Evolutionary conservation across 2,329 filamentous ascomycete genomes (phyloP), one percentile per base, ranked within the genome.

Genomic region (Diplodia mutila): DNA sequence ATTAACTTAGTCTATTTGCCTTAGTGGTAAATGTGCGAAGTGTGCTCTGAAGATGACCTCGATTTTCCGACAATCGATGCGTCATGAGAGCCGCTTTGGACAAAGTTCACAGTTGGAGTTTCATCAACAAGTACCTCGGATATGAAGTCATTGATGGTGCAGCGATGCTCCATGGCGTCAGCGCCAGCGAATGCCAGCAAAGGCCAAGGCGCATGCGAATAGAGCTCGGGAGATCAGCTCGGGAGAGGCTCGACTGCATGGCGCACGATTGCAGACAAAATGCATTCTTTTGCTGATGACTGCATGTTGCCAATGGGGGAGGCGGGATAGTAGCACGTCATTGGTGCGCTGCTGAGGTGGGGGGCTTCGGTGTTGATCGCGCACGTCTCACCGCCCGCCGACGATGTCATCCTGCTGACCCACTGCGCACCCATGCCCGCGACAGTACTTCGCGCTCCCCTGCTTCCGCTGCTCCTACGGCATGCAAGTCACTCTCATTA

Each of bases 401-500:
- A 37, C 53, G 42, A 55, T 66, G 53, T 66, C 64, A 66, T 57
- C 64, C 42, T 51, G 59, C 42, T 51, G 59, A 51, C 59, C 59
- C 46, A 63, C 59, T 37, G 59, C n/a, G 42, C 52, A 39, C 54
- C 64, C 53, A 59, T 49, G 53, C 29, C 53, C n/a, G 39, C 64
- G 52, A 59, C 64, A 51, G 52, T 55, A 55, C 64, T 51, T 48
- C 23, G 29, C 27, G 39, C 64, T 57, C 65, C 61, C 46, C 48
- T 53, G 48, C 55, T 61, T 18, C 65, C 23, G 61, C 49, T 63
- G 46, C 39, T 66, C 25, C 53, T 52, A 27, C 65, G 65, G 55
- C 65, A 67, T 67, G 65, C 65, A 61, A 55, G 65, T 34, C 48
- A 51, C 46, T 53, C 46, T 48, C 54, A 16, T 61, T 67, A 49